Percentiles rank a stretch among this genome's conserved stretches.
phyloP scores from a whole-genome alignment of 2,329 filamentous ascomycete genomes.

The Fusarium sublunatum region DNA sequence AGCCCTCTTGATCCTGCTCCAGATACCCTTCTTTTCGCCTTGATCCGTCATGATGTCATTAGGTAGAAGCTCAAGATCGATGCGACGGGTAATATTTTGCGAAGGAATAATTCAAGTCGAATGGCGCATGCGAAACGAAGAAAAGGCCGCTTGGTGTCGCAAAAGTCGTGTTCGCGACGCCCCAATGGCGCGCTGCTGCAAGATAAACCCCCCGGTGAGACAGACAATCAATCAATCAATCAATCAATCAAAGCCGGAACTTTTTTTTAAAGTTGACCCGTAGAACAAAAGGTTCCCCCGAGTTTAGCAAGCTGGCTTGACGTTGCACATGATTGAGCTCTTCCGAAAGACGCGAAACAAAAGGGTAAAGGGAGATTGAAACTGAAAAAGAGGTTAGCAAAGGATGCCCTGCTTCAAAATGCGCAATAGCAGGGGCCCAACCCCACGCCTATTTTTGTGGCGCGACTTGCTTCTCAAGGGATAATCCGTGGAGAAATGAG shows the following conservation, averaged over 20 bases:
- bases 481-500: constrained; percentile 18
- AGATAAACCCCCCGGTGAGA: constrained; percentile 15
- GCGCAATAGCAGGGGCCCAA: constrained; percentile 32
- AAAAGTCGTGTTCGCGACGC: constrained; percentile 33
- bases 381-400: not conserved
- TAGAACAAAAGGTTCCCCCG: constrained; percentile 12
- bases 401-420: constrained; percentile 25
- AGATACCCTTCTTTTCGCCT: constrained; percentile 57
- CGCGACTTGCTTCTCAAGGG: constrained; percentile 19
- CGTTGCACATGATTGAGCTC: constrained; percentile 35
- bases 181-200: constrained; percentile 25
- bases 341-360: constrained; percentile 6
- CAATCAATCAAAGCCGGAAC: not conserved
- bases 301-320: constrained; percentile 28
- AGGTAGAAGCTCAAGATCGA: constrained; percentile 21
- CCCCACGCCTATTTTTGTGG: constrained; percentile 39
- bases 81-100: constrained; percentile 23
- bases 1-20: constrained; percentile 62
- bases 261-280: constrained; percentile 5
- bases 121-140: constrained; percentile 5
- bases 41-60: constrained; percentile 51
- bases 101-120: not conserved
- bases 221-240: not conserved
- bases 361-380: constrained; percentile 1
- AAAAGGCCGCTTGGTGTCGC: constrained; percentile 15